These are phyloP conservation scores for Omphalea diandra DNA, from an alignment of 441 rosid species.

Conservation along the genomic window DNA sequence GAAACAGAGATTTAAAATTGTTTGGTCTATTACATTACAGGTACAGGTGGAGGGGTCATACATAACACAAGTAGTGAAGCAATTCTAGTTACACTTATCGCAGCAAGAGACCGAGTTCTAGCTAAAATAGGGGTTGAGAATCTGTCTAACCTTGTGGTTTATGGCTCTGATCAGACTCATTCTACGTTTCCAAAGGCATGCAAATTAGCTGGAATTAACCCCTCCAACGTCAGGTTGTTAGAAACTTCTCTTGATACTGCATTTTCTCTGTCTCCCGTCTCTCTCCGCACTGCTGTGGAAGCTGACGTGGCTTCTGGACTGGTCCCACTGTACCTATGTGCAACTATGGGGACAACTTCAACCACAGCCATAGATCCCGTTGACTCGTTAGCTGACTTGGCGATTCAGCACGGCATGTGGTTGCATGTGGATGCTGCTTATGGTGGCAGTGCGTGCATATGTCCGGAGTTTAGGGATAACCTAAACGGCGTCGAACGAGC, in stretches of 20 bases:
- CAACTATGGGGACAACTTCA: constrained; percentile 45
- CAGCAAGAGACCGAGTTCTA: constrained; percentile 37
- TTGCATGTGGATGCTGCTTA: constrained; percentile 53
- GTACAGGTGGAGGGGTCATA: constrained; percentile 43
- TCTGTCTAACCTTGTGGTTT: constrained; percentile 37
- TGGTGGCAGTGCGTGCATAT: constrained; percentile 45
- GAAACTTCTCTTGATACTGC: constrained; percentile 24
- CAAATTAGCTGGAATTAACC: constrained; percentile 34
- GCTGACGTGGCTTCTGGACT: constrained; percentile 39
- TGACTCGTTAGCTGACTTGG: constrained; percentile 31
- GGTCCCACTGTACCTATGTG: constrained; percentile 42
- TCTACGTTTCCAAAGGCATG: constrained; percentile 37
- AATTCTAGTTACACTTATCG: constrained; percentile 38
- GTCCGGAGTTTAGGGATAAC: constrained; percentile 48
- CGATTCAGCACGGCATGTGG: constrained; percentile 33
- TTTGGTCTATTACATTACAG: constrained; percentile 14
- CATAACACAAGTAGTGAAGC: constrained; percentile 44
- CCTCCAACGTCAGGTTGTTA: constrained; percentile 30
- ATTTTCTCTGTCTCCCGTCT: constrained; percentile 28
- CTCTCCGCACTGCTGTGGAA: constrained; percentile 15
- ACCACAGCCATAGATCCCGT: constrained; percentile 49
- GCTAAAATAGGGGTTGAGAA: constrained; percentile 6
- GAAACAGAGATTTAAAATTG: no score
- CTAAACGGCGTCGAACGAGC: constrained; percentile 40
- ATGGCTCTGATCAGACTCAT: constrained; percentile 49